Evolutionary conservation across 2,329 filamentous ascomycete species (phyloP).

Genomic region (Exophiala mesophila): DNA sequence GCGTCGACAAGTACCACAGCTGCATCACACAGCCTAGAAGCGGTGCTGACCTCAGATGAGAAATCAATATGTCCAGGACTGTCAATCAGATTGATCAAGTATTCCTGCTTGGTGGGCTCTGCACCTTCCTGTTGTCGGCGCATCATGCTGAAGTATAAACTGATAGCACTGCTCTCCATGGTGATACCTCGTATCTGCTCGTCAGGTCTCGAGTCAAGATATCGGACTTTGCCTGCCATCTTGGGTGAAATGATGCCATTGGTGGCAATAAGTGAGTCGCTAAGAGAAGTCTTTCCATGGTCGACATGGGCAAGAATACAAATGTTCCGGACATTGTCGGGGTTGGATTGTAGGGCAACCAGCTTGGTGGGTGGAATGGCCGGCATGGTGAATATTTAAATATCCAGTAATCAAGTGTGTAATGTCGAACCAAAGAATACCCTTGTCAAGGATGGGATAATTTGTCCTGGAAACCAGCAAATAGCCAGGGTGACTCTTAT

Average conservation of each 20-base stretch:
- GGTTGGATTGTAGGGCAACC: slow-evolving; percentile 79
- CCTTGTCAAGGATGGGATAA: no score
- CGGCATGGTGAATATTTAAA: slow-evolving; percentile 80
- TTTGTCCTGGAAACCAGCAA: no score
- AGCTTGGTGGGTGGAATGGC: slow-evolving; percentile 87
- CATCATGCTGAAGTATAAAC: slow-evolving; percentile 88
- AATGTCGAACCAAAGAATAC: no score
- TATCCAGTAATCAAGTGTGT: no score
- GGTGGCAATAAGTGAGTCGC: slow-evolving; percentile 91
- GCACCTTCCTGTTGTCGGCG: slow-evolving; percentile 61
- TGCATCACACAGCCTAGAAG: slow-evolving; percentile 88
- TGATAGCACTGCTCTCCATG: slow-evolving; percentile 99
- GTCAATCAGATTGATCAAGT: slow-evolving; percentile 95
- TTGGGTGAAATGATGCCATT: slow-evolving; percentile 99
- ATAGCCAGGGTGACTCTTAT: no score
- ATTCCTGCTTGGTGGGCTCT: slow-evolving; percentile 71
- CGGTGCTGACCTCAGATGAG: slow-evolving; percentile 94
- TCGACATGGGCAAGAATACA: slow-evolving; percentile 96
- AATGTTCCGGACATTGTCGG: slow-evolving; percentile 90
- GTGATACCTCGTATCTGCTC: slow-evolving; percentile 95
- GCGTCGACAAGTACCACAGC: slow-evolving; percentile 93
- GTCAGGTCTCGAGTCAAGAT: slow-evolving; percentile 91
- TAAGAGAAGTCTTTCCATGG: slow-evolving; percentile 96
- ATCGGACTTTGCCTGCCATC: slow-evolving; percentile 94
- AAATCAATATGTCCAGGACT: slow-evolving; percentile 98